A percentile compares a stretch with the other conserved stretches of the same genome.
Conservation (phyloP, 2,329 filamentous ascomycete species). For the Sporothrix globosa region DNA sequence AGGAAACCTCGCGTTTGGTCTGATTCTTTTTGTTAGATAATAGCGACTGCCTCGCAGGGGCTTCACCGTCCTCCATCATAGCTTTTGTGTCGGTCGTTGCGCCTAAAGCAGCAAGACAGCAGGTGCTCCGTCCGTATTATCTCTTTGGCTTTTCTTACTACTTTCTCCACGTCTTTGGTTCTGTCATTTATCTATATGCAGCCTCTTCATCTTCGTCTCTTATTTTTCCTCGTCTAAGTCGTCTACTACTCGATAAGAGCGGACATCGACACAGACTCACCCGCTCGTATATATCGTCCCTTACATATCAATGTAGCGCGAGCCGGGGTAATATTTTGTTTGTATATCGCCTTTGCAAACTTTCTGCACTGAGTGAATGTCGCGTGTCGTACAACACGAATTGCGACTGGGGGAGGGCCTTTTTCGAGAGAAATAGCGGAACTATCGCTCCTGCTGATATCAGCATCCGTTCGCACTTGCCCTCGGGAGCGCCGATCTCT, state of each 20-base stretch:
- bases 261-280: slow-evolving; percentile 2
- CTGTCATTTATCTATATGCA: neutral
- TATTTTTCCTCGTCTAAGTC: too few species aligned
- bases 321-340: neutral
- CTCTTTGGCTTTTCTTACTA: neutral
- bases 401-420: neutral
- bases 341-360: neutral
- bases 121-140: slow-evolving; percentile 11
- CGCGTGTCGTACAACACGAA: neutral
- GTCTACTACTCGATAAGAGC: slow-evolving; percentile 24
- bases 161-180: neutral
- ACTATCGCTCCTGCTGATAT: neutral
- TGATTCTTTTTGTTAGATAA: slow-evolving; percentile 10
- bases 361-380: neutral
- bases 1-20: slow-evolving; percentile 12
- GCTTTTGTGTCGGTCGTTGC: slow-evolving; percentile 21
- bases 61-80: slow-evolving; percentile 8
- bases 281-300: slow-evolving; percentile 8
- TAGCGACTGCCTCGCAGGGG: slow-evolving; percentile 23
- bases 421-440: slow-evolving; percentile 4
- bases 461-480: neutral
- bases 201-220: slow-evolving; percentile 7
- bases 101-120: slow-evolving; percentile 25
- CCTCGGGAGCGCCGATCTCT: slow-evolving; percentile 23
- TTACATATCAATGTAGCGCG: neutral